phyloP scores from a whole-genome alignment of 306 rosid species.

The Abrus pulchellus region DNA sequence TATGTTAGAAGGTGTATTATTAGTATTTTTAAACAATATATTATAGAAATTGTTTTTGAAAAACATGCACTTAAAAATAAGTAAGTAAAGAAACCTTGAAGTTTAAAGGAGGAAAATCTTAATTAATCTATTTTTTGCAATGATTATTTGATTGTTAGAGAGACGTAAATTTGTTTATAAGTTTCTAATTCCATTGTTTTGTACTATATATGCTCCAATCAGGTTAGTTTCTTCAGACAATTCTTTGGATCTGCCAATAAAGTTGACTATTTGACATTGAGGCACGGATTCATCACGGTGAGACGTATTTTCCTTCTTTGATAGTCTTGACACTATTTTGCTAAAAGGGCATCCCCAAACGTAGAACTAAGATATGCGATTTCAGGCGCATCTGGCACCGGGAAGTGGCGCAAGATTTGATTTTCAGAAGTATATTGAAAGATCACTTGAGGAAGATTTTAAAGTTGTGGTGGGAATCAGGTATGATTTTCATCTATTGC shows the following conservation, averaged over 20 bases:
- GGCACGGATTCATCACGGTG: constrained; percentile 90
- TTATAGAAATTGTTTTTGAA: too few relatives aligned
- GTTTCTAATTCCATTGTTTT: not conserved
- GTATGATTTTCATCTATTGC: constrained; percentile 42
- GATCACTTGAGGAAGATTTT: constrained; percentile 91
- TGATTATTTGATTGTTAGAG: not conserved
- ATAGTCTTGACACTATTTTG: not conserved
- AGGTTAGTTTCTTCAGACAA: constrained; percentile 94
- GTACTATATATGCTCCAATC: not conserved
- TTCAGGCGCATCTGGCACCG: constrained; percentile 86
- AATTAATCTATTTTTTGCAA: too few relatives aligned
- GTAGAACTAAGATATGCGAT: constrained; percentile 31
- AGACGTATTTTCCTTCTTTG: constrained; percentile 33
- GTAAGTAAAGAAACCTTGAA: too few relatives aligned
- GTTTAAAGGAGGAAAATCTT: too few relatives aligned
- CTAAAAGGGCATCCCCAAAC: not conserved
- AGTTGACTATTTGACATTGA: constrained; percentile 77
- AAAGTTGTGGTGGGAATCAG: constrained; percentile 84
- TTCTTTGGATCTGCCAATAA: constrained; percentile 71
- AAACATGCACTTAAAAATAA: too few relatives aligned
- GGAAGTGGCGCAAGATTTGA: constrained; percentile 69
- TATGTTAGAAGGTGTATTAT: too few relatives aligned
- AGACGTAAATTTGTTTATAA: not conserved
- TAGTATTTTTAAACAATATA: too few relatives aligned
- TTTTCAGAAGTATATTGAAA: constrained; percentile 76